Percentiles rank a stretch among this genome's conserved stretches.
Conservation (phyloP, 2,329 filamentous ascomycete species). For the Rutstroemia sp. region DNA sequence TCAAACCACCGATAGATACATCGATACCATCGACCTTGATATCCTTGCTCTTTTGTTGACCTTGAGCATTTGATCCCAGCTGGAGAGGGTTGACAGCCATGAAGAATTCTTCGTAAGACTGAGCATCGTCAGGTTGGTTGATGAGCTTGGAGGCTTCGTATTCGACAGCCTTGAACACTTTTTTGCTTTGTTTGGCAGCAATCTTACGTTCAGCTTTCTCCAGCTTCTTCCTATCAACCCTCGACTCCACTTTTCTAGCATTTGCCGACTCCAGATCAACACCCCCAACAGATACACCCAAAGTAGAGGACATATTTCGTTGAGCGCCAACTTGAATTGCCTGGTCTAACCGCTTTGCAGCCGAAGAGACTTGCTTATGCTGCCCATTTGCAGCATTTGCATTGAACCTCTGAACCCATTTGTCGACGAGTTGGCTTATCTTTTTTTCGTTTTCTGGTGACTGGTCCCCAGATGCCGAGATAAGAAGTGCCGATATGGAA, state of each 20-base stretch:
- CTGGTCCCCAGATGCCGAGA: conserved; percentile 86
- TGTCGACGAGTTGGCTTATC: conserved; percentile 77
- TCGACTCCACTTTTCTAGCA: conserved; percentile 88
- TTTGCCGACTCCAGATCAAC: conserved; percentile 95
- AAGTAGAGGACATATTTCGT: conserved; percentile 90
- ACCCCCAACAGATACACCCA: conserved; percentile 74
- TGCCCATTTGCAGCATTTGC: conserved; percentile 65
- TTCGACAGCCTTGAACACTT: conserved; percentile 95
- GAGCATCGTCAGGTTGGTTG: conserved; percentile 70
- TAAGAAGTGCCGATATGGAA: conserved; percentile 76
- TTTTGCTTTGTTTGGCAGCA: conserved; percentile 96
- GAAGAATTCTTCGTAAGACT: conserved; percentile 99
- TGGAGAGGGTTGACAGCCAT: conserved; percentile 98
- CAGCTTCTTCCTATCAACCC: conserved; percentile 96
- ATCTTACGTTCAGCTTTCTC: conserved; percentile 98
- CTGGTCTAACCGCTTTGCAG: conserved; percentile 82
- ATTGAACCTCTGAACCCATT: conserved; percentile 79
- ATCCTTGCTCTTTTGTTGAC: conserved; percentile 89
- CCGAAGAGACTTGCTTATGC: conserved; percentile 61
- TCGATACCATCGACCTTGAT: conserved; percentile 97
- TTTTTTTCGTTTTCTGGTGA: conserved; percentile 64
- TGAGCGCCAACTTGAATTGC: conserved; percentile 91
- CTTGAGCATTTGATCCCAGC: conserved; percentile 58
- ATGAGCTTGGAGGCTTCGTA: conserved; percentile 92
- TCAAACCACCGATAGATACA: conserved; percentile 79